phyloP scores from a whole-genome alignment of 805 yeast genomes.

The Starmerella stellata region DNA sequence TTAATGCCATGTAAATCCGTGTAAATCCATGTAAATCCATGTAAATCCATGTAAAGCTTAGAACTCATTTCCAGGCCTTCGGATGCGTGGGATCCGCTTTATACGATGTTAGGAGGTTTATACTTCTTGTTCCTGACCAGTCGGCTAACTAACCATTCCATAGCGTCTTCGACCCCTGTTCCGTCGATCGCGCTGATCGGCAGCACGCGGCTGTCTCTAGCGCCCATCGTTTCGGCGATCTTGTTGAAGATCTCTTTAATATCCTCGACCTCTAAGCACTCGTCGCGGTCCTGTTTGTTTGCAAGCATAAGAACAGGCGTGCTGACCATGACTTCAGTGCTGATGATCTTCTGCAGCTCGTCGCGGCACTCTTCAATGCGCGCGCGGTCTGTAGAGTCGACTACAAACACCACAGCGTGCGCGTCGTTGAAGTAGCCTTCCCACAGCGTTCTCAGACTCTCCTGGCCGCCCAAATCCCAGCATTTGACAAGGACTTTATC shows the following conservation, averaged over 20 bases:
- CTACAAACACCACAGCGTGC: constrained; percentile 82
- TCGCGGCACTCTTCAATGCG: constrained; percentile 69
- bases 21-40: no score
- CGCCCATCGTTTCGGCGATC: constrained; percentile 67
- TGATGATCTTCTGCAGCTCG: constrained; percentile 37
- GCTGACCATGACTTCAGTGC: constrained; percentile 46
- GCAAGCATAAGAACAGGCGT: constrained; percentile 89
- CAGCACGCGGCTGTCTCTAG: constrained; percentile 75
- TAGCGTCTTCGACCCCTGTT: constrained; percentile 69
- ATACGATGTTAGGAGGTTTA: constrained; percentile 35
- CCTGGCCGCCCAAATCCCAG: constrained; percentile 97
- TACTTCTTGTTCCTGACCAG: constrained; percentile 46
- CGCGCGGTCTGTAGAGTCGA: constrained; percentile 74
- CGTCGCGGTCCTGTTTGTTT: constrained; percentile 72
- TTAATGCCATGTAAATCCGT: no score
- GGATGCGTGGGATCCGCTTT: no score
- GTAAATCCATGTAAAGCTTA: no score
- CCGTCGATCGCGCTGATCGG: constrained; percentile 70
- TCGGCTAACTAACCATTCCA: constrained; percentile 72
- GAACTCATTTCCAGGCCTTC: no score
- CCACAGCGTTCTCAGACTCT: constrained; percentile 72
- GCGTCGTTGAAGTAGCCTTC: constrained; percentile 65
- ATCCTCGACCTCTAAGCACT: constrained; percentile 54
- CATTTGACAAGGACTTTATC: constrained; percentile 39
- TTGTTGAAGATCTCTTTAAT: constrained; percentile 69